A percentile compares a stretch with the other conserved stretches of the same genome.
Evolutionary conservation across 1,139 yeast genomes (phyloP).

Genomic region (Pichia sp.): DNA sequence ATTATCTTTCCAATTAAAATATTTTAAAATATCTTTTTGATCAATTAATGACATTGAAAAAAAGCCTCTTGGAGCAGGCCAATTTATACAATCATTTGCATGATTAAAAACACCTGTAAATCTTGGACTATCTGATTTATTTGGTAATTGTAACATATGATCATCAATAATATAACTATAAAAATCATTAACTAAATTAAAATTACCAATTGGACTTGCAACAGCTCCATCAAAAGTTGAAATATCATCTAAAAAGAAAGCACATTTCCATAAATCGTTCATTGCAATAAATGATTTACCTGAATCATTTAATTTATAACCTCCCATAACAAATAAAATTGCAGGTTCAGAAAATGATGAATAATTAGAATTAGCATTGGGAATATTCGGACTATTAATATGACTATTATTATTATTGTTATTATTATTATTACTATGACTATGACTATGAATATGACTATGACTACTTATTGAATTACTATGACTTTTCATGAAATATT

Average conservation of each 20-base stretch:
- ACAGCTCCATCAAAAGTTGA: conserved; percentile 26
- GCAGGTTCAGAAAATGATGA: conserved; percentile 24
- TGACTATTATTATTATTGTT: neutral
- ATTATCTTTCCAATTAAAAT: conserved; percentile 4
- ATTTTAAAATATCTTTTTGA: conserved; percentile 5
- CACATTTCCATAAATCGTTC: conserved; percentile 44
- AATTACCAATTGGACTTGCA: conserved; percentile 27
- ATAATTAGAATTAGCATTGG: neutral
- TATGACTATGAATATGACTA: neutral
- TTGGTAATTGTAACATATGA: conserved; percentile 10
- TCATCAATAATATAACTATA: conserved; percentile 18
- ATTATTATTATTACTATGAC: no score
- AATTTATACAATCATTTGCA: conserved; percentile 15
- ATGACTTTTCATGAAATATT: conserved; percentile 13
- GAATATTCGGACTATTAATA: neutral
- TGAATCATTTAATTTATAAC: conserved; percentile 28
- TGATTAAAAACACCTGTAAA: conserved; percentile 26
- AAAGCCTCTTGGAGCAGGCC: conserved; percentile 32
- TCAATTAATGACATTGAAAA: conserved; percentile 18
- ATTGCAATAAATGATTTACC: conserved; percentile 32
- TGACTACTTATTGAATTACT: neutral
- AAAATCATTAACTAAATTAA: conserved; percentile 19
- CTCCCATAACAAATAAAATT: conserved; percentile 38
- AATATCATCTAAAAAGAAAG: conserved; percentile 31
- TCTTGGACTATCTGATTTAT: conserved; percentile 1